Evolutionary conservation across 164 flowering plant genomes (phyloP).

Genomic region (Magnolia changhungtana): DNA sequence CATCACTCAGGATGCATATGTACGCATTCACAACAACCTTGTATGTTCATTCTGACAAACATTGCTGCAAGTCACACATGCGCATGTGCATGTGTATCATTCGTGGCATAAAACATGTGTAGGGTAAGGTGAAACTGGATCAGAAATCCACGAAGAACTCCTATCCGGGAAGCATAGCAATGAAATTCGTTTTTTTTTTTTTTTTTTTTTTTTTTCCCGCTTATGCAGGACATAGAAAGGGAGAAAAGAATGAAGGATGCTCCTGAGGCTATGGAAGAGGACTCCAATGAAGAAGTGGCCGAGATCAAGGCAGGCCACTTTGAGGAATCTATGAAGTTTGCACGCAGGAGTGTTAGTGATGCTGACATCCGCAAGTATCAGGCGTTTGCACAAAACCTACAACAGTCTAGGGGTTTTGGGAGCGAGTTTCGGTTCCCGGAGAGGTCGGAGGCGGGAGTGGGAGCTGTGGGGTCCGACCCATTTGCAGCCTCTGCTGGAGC

Average conservation of each 20-base stretch:
- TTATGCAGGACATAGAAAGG: slow-evolving; percentile 70
- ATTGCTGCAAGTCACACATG: too few species aligned
- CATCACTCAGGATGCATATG: too few species aligned
- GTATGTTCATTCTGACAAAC: too few species aligned
- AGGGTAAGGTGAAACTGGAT: too few species aligned
- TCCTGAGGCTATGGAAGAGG: slow-evolving; percentile 85
- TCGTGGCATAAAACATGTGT: too few species aligned
- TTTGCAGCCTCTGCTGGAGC: slow-evolving; percentile 60
- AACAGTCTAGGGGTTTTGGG: slow-evolving; percentile 84
- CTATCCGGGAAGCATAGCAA: too few species aligned
- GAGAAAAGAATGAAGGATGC: slow-evolving; percentile 66
- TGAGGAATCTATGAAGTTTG: slow-evolving; percentile 86
- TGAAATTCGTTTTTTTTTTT: too few species aligned
- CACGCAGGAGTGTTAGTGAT: slow-evolving; percentile 81
- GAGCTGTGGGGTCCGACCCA: slow-evolving; percentile 44
- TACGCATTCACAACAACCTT: too few species aligned
- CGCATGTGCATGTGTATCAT: too few species aligned
- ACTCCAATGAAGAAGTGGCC: slow-evolving; percentile 63
- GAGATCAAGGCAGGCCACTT: slow-evolving; percentile 79
- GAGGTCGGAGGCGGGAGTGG: slow-evolving; percentile 18
- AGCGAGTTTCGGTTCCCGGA: slow-evolving; percentile 53
- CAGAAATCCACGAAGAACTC: too few species aligned
- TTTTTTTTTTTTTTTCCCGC: too few species aligned
- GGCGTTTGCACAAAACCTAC: slow-evolving; percentile 81
- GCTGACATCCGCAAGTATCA: slow-evolving; percentile 85